Conservation (phyloP, 2,329 filamentous ascomycete genomes). For the Cladosporium austrohemisphaericum region DNA sequence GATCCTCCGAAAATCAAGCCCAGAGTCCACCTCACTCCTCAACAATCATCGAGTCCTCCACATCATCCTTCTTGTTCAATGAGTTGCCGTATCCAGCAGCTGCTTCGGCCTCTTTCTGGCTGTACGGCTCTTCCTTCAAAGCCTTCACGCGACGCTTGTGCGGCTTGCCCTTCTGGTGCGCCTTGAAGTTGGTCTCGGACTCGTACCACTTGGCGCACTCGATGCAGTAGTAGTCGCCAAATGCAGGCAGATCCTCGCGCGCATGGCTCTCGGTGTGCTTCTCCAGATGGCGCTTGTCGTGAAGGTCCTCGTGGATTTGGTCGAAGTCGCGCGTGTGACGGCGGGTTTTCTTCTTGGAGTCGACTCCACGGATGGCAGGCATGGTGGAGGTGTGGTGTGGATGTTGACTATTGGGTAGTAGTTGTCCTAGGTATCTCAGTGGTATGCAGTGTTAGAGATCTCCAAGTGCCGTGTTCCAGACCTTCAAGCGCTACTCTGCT, state of each 20-base stretch:
- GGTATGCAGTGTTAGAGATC: background rate
- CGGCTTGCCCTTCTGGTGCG: conserved; percentile 81
- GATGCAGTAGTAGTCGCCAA: conserved; percentile 82
- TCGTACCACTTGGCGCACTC: conserved; percentile 98
- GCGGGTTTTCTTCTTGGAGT: conserved; percentile 49
- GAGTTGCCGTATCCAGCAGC: conserved; percentile 69
- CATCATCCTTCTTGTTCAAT: conserved; percentile 50
- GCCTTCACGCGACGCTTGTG: conserved; percentile 89
- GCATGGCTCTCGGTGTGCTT: conserved; percentile 76
- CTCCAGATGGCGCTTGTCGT: conserved; percentile 72
- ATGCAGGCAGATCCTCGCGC: conserved; percentile 78
- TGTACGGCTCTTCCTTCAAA: conserved; percentile 78
- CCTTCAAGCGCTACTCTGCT: background rate
- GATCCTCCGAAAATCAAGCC: no score
- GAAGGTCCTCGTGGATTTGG: conserved; percentile 81
- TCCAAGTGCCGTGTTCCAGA: background rate
- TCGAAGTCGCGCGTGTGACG: conserved; percentile 73
- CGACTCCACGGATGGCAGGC: conserved; percentile 48
- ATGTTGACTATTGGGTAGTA: background rate
- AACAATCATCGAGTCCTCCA: conserved; percentile 28
- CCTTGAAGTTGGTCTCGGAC: conserved; percentile 68
- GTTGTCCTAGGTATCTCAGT: background rate
- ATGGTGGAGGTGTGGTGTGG: conserved; percentile 31
- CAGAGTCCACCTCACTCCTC: conserved; percentile 19
- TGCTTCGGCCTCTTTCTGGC: conserved; percentile 80